Evolutionary conservation across 2,329 filamentous ascomycete species (phyloP), one percentile per base, ranked within the genome.

Genomic region (Nemania diffusa): DNA sequence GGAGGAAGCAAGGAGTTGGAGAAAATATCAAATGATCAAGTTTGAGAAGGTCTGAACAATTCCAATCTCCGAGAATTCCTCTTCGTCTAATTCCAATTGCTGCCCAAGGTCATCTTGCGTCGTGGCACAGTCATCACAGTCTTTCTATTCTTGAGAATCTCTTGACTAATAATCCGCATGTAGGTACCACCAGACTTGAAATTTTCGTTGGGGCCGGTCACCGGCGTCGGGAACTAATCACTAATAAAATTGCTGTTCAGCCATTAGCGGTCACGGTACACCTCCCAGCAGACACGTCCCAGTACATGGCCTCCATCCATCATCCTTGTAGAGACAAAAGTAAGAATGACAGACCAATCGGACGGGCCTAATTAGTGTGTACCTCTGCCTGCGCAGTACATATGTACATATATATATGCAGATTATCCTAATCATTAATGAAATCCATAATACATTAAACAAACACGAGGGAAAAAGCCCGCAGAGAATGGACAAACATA

Each of bases 51-150:
- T 62, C 61, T 62, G 57, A 59, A 60, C 53, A n/a, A 63, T 62
- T 57, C 44, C 48, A 71, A 72, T 72, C 44, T 73, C 73, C 70
- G 68, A 46, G 37, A 56, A 65, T 71, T 69, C 63, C 65, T 69
- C 69, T 71, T 69, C 68, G 64, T 69, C 55, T 68, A 63, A 69
- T 59, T 65, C 56, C 34, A 66, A 53, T 69, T 64, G 58, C 57
- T 60, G 52, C 57, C 59, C 59, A 55, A 66, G 7, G 48, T 42
- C 63, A 24, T 59, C 26, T 59, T 58, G 48, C 37, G 52, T 63
- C 64, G 59, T 55, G 55, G 55, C 61, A 68, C 57, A 68, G 68
- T 69, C 69, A 68, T 72, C 65, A 56, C 17, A 37, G 2, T 26
- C 32, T 34, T 37, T 50, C 42, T 24, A 29, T 53, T 11, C 27